Evolutionary conservation across 768 basidiomycete genomes (phyloP), one percentile per base, ranked within the genome.

Genomic region (Tylopilus balloui): DNA sequence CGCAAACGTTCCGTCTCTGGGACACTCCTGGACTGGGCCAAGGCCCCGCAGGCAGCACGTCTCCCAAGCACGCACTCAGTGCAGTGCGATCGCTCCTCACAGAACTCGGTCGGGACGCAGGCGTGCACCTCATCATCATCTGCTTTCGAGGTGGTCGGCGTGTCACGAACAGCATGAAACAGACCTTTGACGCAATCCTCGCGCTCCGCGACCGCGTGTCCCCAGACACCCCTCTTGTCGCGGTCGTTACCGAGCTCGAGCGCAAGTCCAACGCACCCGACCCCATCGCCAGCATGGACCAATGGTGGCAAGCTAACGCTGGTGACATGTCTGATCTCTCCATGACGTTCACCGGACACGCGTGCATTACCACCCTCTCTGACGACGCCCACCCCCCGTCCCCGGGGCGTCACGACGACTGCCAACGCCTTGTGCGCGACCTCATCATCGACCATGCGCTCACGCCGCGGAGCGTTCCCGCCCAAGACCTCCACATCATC

Each of bases 401-500:
- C 24, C 51, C 15, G 6, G 59, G 59, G 15, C 62, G 61, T 13
- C 59, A 54, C 17, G 52, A 61, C 13, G 53, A 52, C 2, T 63
- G 61, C 21, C 62, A 62, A 6, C 59, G 50, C 2, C 45, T 64
- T 42, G 45, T 62, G 9, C 62, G 62, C 21, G 54, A 63, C 19
- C 56, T 63, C 39, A 36, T 63, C 39, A 45, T 62, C 27, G 52
- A 61, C 36, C 23, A 62, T 14, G 50, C 62, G 6, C 62, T 62
- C 46, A 55, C 48, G 0, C 59, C 61, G 8, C 62, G 59, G 4
- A 50, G 43, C 23, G 42, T 31, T 11, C 53, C 61, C 32, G 3
- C 50, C 0, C 56, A 58, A 35, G 59, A 64, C 45, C 32, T 62
- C 13, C 61, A 70, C 38, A 42, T 75, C 40, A 57, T 75, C 17